Base-by-base conservation (phyloP, 2,329 filamentous ascomycete species). In the Fusarium sp. region DNA sequence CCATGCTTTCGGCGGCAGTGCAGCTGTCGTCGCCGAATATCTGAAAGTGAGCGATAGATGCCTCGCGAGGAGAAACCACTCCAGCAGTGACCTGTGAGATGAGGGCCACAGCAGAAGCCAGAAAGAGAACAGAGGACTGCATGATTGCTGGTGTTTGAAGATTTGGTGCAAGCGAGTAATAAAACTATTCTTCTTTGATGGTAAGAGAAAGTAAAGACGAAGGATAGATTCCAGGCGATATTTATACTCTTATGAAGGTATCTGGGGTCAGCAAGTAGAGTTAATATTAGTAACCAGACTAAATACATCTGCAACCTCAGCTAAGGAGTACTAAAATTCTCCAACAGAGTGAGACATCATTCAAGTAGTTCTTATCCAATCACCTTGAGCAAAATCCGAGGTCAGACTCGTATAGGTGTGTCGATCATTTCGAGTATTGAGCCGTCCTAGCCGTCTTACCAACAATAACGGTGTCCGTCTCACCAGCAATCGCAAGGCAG, bases 111-210 rank as follows among this genome's bases (percentile, higher is more conserved):
- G 39, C 22, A 15, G 13, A 41, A 41, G 39, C 22, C 39, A 41
- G 39, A 8, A 10, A 22, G 39, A n/a, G 39, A 14, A 41, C 15
- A 41, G 39, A 41, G 22, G 22, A 41, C 22, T 41, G 39, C 39
- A 41, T 41, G 20, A 14, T 41, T n/a, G 2, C 39, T n/a, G 8
- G 12, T n/a, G 39, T 41, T 41, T 41, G 39, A 9, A 41, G 13
- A 13, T 6, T 41, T 15, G 15, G 39, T 41, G 22, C 5, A 41
- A 41, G 39, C 39, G 8, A 10, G 39, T 41, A n/a, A 6, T n/a
- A 41, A 41, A 14, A 8, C 5, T 6, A 10, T 6, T 41, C 0
- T n/a, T 3, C 1, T 15, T 3, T 4, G 22, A 41, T 15, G 22
- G 13, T 41, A 15, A n/a, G 39, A n/a, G 13, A 41, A n/a, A n/a